phyloP scores from a whole-genome alignment of 306 rosid species.

The Fagus sylvatica region DNA sequence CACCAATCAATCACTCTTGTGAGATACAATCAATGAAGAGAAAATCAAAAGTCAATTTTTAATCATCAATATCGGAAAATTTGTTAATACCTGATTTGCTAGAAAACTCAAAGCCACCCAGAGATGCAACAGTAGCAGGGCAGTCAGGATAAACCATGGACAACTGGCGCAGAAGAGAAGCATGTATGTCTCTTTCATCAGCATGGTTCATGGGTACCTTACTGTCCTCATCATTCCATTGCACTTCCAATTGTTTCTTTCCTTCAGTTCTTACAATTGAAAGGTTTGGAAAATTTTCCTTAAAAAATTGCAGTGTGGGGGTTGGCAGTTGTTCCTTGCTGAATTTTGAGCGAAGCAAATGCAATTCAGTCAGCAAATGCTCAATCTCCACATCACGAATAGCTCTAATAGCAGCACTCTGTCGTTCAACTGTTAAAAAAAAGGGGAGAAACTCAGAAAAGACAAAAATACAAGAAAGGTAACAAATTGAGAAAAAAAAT shows the following conservation, averaged over 20 bases:
- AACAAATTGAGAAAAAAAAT: background rate
- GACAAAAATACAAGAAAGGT: background rate
- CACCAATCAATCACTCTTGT: slow-evolving; percentile 33
- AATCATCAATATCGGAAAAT: slow-evolving; percentile 9
- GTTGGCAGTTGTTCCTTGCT: slow-evolving; percentile 54
- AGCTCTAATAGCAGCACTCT: slow-evolving; percentile 62
- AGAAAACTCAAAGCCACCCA: slow-evolving; percentile 60
- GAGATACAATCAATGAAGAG: slow-evolving; percentile 19
- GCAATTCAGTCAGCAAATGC: slow-evolving; percentile 62
- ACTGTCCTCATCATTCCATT: slow-evolving; percentile 38
- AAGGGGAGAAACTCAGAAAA: background rate
- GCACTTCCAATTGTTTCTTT: slow-evolving; percentile 46
- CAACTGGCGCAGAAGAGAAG: slow-evolving; percentile 57
- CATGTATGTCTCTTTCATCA: slow-evolving; percentile 37
- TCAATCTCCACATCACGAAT: slow-evolving; percentile 72
- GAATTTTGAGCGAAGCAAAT: slow-evolving; percentile 61
- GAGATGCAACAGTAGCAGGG: slow-evolving; percentile 46
- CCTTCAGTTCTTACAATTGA: slow-evolving; percentile 36
- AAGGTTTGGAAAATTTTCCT: slow-evolving; percentile 57
- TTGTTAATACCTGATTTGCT: slow-evolving; percentile 46
- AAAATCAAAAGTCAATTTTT: background rate
- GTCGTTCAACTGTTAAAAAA: slow-evolving; percentile 49
- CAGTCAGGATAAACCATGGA: slow-evolving; percentile 60
- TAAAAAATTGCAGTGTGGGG: slow-evolving; percentile 47
- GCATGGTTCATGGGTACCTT: slow-evolving; percentile 29